phyloP scores from a whole-genome alignment of 208 protist genomes.

The Leishmania mexicana region DNA sequence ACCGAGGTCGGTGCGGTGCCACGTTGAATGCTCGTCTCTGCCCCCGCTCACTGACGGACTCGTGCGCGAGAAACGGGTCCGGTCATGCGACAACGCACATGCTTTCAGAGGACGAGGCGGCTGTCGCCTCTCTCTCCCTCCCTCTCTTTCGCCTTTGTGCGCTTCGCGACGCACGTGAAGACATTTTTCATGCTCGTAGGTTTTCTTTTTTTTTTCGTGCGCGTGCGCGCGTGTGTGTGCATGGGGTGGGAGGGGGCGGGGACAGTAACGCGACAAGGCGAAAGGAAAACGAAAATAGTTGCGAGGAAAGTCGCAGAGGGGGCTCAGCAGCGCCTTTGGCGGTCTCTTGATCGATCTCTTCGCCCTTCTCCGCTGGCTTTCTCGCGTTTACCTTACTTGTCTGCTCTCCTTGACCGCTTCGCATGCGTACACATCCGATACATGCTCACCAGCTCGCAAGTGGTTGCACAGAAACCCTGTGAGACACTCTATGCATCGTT shows the following conservation, averaged over 20 bases:
- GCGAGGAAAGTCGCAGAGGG: background rate
- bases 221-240: background rate
- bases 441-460: no score
- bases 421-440: no score
- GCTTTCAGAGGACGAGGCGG: background rate
- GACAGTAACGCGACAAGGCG: background rate
- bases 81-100: conserved; percentile 14
- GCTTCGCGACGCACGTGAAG: background rate
- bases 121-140: background rate
- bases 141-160: background rate
- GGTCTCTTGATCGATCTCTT: no score
- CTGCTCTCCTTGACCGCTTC: no score
- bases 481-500: no score
- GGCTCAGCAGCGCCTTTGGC: background rate
- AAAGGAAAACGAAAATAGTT: background rate
- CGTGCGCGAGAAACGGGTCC: conserved; percentile 42
- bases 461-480: no score
- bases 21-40: conserved; percentile 29
- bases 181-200: background rate
- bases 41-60: conserved; percentile 32
- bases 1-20: conserved; percentile 27
- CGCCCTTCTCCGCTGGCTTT: no score
- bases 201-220: background rate
- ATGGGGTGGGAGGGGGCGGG: background rate
- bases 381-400: no score